Evolutionary conservation across 2,329 filamentous ascomycete species (phyloP), one percentile per base, ranked within the genome.

Genomic region (Botrytis squamosa): DNA sequence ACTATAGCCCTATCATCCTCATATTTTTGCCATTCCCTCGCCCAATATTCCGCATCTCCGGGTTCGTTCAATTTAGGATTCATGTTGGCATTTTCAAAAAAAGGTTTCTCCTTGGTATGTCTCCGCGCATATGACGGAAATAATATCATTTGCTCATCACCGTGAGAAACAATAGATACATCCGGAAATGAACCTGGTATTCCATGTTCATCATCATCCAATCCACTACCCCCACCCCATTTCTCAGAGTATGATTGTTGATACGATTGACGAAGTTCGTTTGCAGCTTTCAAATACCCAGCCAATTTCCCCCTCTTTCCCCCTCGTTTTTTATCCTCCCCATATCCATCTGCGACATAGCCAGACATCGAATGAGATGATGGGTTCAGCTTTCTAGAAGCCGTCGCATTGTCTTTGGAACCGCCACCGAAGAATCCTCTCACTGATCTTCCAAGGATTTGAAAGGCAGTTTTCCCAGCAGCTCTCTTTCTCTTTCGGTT

Each of bases 81-180:
- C n/a, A 82, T 76, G 73, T 83, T 81, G 75, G 84, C 80, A 73
- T 84, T 81, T 36, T 79, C 81, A n/a, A 77, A 75, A 71, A 81
- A 81, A 38, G 78, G 75, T 38, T 79, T 73, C 46, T 76, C 75
- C 29, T 82, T 77, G 74, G 55, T 78, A 77, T 77, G 82, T 75
- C 76, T 81, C 79, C 80, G 95, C 90, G 14, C 93, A 94, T 99
- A 99, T 71, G 94, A 98, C 0, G 96, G 96, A 78, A 99, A 99
- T 38, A 99, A 82, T 16, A 99, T 89, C 90, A 99, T 93, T 84
- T 98, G 93, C 81, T 98, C 94, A 75, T 94, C 89, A 20, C 93
- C 95, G 75, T 90, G 91, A 18, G 90, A 88, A 25, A 92, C 89
- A 74, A 97, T 92, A n/a, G 92, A 89, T 29, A 93, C 92, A 77